Evolutionary conservation across 192 early-diverging fungal species (phyloP).

Genomic region (Gryganskiella cystojenkinii): DNA sequence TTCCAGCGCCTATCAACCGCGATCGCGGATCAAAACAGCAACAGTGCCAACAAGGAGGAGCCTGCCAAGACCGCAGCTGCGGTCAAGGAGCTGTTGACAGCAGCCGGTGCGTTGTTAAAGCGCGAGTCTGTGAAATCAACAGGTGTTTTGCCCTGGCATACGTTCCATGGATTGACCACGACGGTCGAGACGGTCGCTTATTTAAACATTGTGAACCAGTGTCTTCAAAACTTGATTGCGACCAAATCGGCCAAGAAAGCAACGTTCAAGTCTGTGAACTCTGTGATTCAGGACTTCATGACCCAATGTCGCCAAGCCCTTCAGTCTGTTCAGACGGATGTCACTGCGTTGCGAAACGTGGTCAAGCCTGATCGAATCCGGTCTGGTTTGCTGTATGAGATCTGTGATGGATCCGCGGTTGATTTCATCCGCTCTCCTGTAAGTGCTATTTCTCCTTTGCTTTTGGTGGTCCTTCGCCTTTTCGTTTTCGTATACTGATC

Average conservation of each 20-base stretch:
- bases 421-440: constrained; percentile 46
- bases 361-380: constrained; percentile 39
- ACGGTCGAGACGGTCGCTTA: constrained; percentile 40
- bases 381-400: constrained; percentile 39
- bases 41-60: constrained; percentile 32
- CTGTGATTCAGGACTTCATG: constrained; percentile 44
- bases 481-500: not conserved
- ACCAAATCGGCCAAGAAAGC: constrained; percentile 47
- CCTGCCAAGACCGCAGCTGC: constrained; percentile 31
- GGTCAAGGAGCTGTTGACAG: constrained; percentile 23
- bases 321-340: constrained; percentile 27
- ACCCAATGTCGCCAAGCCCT: constrained; percentile 33
- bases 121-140: constrained; percentile 44
- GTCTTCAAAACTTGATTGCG: constrained; percentile 32
- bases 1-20: constrained; percentile 22
- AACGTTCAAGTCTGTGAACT: constrained; percentile 30
- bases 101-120: constrained; percentile 13
- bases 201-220: constrained; percentile 41
- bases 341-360: constrained; percentile 29
- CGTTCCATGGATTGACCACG: constrained; percentile 21
- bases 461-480: not conserved
- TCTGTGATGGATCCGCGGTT: constrained; percentile 43
- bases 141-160: constrained; percentile 40
- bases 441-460: not conserved
- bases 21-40: constrained; percentile 41